Base-by-base conservation (phyloP, 2,329 filamentous ascomycete species). In the Myriosclerotinia duriaeana region DNA sequence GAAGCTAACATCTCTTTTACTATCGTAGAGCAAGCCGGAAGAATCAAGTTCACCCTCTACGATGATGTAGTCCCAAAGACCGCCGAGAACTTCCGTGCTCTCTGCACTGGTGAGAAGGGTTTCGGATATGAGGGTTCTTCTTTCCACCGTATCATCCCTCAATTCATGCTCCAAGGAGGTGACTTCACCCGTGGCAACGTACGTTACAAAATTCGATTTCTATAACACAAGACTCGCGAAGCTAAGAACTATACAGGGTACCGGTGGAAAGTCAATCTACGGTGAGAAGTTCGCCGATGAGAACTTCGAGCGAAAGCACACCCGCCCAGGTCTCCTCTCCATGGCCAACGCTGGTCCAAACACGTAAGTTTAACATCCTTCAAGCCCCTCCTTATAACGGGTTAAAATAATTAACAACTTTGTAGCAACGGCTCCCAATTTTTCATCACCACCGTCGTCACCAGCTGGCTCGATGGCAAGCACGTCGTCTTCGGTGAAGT, bases 331-430 rank as follows among this genome's bases (percentile, higher is more conserved):
- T 83, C 85, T 93, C 74, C 86, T 97, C 73, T 96, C 93, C 81
- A 97, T 97, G 93, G 93, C 93, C 79, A 97, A 97, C 82, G 91
- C 93, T 75, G 93, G 93, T 74, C 90, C 90, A 78, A 96, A 98
- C 89, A 98, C 94, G 87, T 89, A 83, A 80, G 85, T 72, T 55
- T 86, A 87, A 87, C 73, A 82, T 81, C 22, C 20, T 34, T 20
- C 82, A 81, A 14, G 81, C 83, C 92, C 83, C 92, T 77, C 84
- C 84, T 76, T 87, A 87, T 78, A 89, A 92, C 79, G 89, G 89
- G 89, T 78, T 40, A 34, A 38, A 61, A 22, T 14, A 8, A 14
- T 30, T 83, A 63, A 70, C 48, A 53, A 38, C 84, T 82, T 36
- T 81, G 80, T 70, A 97, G 95, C 79, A 99, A 99, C 82, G 95